Evolutionary conservation across 345 rosid species (phyloP).

Genomic region (Lumnitzera racemosa): DNA sequence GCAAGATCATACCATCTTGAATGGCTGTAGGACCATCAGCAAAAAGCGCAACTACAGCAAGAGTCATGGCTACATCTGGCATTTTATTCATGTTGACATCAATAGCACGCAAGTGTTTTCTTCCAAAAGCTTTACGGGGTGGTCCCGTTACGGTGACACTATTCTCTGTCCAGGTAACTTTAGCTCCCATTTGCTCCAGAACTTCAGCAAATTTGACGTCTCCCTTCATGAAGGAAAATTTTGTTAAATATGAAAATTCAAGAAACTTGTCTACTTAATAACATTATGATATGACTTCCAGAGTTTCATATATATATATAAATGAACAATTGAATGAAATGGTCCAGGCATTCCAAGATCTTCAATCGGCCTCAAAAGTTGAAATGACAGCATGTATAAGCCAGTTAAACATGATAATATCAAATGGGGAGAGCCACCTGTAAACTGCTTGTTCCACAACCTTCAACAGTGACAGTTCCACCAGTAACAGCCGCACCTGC

Average conservation of each 20-base stretch:
- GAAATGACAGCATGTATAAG: too few relatives aligned
- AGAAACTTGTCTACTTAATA: too few relatives aligned
- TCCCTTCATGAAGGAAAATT: slow-evolving; percentile 39
- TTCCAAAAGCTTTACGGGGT: slow-evolving; percentile 57
- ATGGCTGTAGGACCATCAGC: slow-evolving; percentile 95
- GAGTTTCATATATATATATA: too few relatives aligned
- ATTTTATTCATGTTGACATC: slow-evolving; percentile 99
- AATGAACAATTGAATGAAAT: too few relatives aligned
- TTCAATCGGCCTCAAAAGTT: too few relatives aligned
- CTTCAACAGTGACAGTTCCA: slow-evolving; percentile 89
- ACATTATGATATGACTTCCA: too few relatives aligned
- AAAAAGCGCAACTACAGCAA: slow-evolving; percentile 90
- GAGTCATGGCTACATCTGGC: slow-evolving; percentile 99
- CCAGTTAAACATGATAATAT: neutral
- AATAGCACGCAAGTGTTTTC: slow-evolving; percentile 62
- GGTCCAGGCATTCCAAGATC: too few relatives aligned
- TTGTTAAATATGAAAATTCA: neutral
- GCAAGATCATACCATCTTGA: slow-evolving; percentile 66
- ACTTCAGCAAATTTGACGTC: slow-evolving; percentile 94
- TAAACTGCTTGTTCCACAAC: slow-evolving; percentile 90
- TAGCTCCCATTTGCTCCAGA: slow-evolving; percentile 93
- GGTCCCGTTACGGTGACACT: slow-evolving; percentile 93
- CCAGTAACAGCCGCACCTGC: slow-evolving; percentile 98
- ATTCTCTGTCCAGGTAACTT: slow-evolving; percentile 85
- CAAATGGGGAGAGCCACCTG: slow-evolving; percentile 39